Evolutionary conservation across 2,329 filamentous ascomycete genomes (phyloP), one percentile per base, ranked within the genome.

Genomic region (Decorospora gaudefroyi): DNA sequence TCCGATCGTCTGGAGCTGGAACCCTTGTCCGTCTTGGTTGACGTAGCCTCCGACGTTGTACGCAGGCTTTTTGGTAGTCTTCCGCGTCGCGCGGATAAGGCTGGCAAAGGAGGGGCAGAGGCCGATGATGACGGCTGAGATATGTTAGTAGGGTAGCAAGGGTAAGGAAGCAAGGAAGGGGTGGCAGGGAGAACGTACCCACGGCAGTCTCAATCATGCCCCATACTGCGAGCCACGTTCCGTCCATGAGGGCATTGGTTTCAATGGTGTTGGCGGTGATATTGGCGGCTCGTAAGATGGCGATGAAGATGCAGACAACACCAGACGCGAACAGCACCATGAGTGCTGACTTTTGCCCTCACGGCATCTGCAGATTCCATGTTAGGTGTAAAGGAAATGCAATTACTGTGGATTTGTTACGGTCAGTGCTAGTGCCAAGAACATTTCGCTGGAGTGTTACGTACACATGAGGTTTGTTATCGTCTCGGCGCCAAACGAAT

Each of bases 151-250:
- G 34, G 10, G 30, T 12, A 12, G 12, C 17, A 13, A 2, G 1
- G 22, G 6, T 3, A 22, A 13, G n/a, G 6, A 12, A 33, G 30
- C n/a, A 1, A 37, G 29, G 1, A 16, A 11, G 2, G 55, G 42
- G 3, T 2, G 13, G 4, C 44, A 38, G 25, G 43, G 42, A 6
- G 62, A 53, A 3, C 63, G 61, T 46, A 49, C 54, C 23, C 2
- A 27, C 34, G 11, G 34, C 34, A 6, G 22, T 27, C 16, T 42
- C 39, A 3, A 22, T 29, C 37, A 41, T 41, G 7, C 37, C 19
- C 28, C 28, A 41, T 5, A 41, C 27, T 15, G 37, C 37, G n/a
- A 41, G 37, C 37, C 28, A 41, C 12, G 28, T 41, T n/a, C 37
- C 37, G 7, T 41, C 37, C 19, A 33, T 32, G 4, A 13, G 16